Percentiles rank a stretch among this genome's conserved stretches.
Evolutionary conservation across 306 rosid genomes (phyloP).

Genomic region (Dryas octopetala): DNA sequence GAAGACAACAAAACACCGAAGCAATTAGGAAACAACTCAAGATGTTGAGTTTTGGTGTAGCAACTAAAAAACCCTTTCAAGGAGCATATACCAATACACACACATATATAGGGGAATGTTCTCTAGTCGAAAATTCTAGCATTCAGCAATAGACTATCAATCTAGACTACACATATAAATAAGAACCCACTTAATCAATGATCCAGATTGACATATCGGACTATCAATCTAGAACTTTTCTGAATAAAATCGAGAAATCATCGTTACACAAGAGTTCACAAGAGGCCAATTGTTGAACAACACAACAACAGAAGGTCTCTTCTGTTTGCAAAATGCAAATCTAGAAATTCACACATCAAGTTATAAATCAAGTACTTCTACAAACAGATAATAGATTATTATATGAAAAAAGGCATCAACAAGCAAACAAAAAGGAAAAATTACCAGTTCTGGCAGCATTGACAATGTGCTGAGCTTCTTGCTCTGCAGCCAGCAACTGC

Average conservation of each 20-base stretch:
- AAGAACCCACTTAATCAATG: too few species aligned
- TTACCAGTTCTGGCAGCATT: slow-evolving; percentile 87
- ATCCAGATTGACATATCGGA: too few species aligned
- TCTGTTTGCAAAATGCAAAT: neutral
- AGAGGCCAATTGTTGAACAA: neutral
- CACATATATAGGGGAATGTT: too few species aligned
- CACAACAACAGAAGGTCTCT: neutral
- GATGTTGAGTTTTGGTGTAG: neutral
- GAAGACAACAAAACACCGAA: slow-evolving; percentile 18
- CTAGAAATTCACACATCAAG: neutral
- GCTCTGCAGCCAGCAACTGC: slow-evolving; percentile 93
- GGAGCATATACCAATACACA: neutral
- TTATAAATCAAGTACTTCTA: neutral
- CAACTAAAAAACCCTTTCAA: neutral
- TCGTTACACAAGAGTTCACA: neutral
- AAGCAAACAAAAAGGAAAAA: slow-evolving; percentile 14
- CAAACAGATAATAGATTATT: neutral
- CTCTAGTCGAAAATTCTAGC: too few species aligned
- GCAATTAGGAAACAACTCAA: slow-evolving; percentile 22
- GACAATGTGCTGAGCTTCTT: slow-evolving; percentile 94
- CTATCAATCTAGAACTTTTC: neutral
- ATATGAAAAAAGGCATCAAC: neutral
- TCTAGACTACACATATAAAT: too few species aligned
- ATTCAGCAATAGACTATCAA: too few species aligned
- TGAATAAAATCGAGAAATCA: slow-evolving; percentile 6